These are phyloP conservation scores for Macadamia integrifolia DNA, from an alignment of 164 flowering plant species.

Conservation along the genomic window DNA sequence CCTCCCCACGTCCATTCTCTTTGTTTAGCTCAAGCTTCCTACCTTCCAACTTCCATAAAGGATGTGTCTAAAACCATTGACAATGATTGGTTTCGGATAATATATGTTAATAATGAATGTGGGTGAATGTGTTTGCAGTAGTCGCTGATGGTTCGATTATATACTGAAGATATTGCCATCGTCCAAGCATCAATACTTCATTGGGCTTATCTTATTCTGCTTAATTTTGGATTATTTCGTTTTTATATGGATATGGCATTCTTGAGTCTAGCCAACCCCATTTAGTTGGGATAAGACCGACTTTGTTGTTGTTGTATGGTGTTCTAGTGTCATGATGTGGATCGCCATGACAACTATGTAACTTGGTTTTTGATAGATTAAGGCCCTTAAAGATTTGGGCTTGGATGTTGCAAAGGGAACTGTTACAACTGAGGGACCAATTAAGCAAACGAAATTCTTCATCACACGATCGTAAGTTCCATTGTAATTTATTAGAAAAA, in stretches of 20 bases:
- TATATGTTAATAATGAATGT: no score
- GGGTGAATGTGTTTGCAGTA: no score
- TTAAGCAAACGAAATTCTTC: conserved; percentile 62
- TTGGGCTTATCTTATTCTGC: not conserved
- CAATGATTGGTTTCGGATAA: no score
- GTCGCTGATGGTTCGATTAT: not conserved
- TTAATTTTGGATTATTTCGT: conserved; percentile 7
- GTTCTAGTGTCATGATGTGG: no score
- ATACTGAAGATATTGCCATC: not conserved
- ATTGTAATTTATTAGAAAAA: no score
- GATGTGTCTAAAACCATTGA: no score
- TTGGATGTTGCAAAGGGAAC: conserved; percentile 86
- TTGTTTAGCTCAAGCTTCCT: no score
- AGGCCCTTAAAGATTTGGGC: conserved; percentile 73
- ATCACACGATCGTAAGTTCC: conserved; percentile 51
- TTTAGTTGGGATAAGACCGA: not conserved
- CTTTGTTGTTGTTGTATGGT: not conserved
- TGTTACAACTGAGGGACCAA: conserved; percentile 68
- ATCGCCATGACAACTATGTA: no score
- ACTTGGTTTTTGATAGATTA: conserved; percentile 49
- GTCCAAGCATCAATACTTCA: not conserved
- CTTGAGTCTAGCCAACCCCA: not conserved
- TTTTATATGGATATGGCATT: not conserved
- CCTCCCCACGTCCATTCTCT: no score
- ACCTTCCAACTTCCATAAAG: no score